These are phyloP conservation scores for Penicillium sp. DNA, from an alignment of 2,329 filamentous ascomycete species.

Conservation along the genomic window DNA sequence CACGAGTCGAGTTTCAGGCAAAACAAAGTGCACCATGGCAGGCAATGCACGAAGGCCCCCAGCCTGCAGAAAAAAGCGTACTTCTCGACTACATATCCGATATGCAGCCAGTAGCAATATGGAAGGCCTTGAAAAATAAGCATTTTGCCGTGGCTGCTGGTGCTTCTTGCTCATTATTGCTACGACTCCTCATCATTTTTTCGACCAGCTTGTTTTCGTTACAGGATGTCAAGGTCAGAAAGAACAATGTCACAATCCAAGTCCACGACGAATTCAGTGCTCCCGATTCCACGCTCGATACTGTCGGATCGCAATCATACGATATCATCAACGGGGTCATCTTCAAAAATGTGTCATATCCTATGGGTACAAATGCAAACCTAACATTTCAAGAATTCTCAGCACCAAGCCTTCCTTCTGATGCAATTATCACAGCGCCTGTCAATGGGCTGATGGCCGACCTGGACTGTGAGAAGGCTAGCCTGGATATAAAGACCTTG, in stretches of 20 bases:
- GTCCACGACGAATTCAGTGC: not conserved
- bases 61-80: slow-evolving; percentile 8
- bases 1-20: slow-evolving; percentile 14
- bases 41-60: slow-evolving; percentile 7
- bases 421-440: slow-evolving; percentile 1
- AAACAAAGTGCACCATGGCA: slow-evolving; percentile 20
- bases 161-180: slow-evolving; percentile 1
- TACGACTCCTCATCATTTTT: slow-evolving; percentile 18
- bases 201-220: slow-evolving; percentile 16
- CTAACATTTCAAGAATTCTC: slow-evolving; percentile 12
- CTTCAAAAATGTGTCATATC: slow-evolving; percentile 12
- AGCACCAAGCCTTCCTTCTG: not conserved
- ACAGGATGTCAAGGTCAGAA: not conserved
- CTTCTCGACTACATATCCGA: slow-evolving; percentile 15
- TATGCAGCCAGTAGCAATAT: slow-evolving; percentile 10
- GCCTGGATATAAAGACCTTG: not conserved
- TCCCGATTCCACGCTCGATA: not conserved
- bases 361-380: slow-evolving; percentile 6
- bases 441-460: slow-evolving; percentile 5
- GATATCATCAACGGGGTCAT: slow-evolving; percentile 12
- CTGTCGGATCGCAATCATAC: slow-evolving; percentile 6
- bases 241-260: not conserved
- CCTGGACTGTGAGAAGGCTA: slow-evolving; percentile 7
- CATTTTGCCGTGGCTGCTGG: slow-evolving; percentile 10
- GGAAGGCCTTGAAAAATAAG: slow-evolving; percentile 8